Conservation (phyloP, 257 asterid genomes). For the Fraxinus excelsior region DNA sequence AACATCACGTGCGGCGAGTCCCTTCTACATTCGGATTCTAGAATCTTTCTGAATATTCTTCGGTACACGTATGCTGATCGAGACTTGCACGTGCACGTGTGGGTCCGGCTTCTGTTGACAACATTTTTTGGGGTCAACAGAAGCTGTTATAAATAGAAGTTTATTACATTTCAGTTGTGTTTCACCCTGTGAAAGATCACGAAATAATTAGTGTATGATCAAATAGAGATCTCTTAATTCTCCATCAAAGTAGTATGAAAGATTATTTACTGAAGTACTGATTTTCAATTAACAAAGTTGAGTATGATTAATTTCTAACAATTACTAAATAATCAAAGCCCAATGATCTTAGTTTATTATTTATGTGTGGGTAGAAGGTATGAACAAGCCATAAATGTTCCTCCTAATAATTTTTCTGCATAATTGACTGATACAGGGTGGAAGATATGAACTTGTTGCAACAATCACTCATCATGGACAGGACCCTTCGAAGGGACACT, state of each 20-base stretch:
- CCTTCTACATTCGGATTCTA: too few species aligned
- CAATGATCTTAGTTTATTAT: too few species aligned
- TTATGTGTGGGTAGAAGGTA: too few species aligned
- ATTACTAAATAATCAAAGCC: background rate
- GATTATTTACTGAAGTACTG: background rate
- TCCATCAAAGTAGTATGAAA: background rate
- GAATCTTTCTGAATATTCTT: too few species aligned
- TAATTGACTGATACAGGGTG: constrained; percentile 40
- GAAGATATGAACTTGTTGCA: constrained; percentile 71
- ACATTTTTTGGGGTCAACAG: too few species aligned
- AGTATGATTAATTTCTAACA: background rate
- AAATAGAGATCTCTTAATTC: background rate
- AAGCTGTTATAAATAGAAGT: background rate
- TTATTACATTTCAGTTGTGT: background rate
- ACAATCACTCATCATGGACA: constrained; percentile 80
- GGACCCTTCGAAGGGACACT: constrained; percentile 80
- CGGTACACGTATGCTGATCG: too few species aligned
- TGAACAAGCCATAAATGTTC: background rate
- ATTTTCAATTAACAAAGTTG: background rate
- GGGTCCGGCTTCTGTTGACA: too few species aligned
- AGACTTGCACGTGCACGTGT: too few species aligned
- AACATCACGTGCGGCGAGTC: too few species aligned
- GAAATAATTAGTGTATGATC: background rate
- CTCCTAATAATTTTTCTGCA: background rate
- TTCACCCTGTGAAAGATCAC: background rate